Conservation (phyloP, 208 protist genomes). For the Acanthamoeba divionensis region DNA sequence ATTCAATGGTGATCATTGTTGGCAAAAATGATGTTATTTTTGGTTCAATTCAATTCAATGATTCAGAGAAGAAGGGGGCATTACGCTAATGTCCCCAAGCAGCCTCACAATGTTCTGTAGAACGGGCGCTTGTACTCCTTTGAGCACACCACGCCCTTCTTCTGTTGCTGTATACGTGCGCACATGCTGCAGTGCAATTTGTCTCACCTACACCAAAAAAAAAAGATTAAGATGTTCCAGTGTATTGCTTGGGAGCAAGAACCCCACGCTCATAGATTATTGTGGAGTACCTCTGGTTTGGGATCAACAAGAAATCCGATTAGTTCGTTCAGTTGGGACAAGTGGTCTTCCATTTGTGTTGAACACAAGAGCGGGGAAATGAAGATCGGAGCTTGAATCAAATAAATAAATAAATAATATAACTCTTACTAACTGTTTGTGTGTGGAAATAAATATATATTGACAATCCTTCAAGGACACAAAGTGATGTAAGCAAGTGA, state of each 20-base stretch:
- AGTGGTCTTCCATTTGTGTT: constrained; percentile 40
- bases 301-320: constrained; percentile 31
- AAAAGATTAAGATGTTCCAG: background rate
- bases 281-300: constrained; percentile 34
- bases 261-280: background rate
- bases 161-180: background rate
- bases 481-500: no score
- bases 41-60: background rate
- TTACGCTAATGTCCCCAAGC: constrained; percentile 10
- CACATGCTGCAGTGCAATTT: constrained; percentile 48
- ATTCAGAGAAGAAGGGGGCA: background rate
- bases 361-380: no score
- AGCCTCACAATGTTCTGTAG: constrained; percentile 9
- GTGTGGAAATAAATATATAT: no score
- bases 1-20: background rate
- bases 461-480: no score
- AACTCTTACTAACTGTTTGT: no score
- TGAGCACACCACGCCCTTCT: background rate
- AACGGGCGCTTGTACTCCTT: background rate
- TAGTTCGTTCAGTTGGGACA: background rate
- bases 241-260: no score
- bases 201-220: background rate
- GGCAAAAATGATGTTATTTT: background rate
- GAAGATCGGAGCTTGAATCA: no score
- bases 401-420: no score